phyloP scores from a whole-genome alignment of 2,329 filamentous ascomycete genomes.

The Chaetothyriales sp. region DNA sequence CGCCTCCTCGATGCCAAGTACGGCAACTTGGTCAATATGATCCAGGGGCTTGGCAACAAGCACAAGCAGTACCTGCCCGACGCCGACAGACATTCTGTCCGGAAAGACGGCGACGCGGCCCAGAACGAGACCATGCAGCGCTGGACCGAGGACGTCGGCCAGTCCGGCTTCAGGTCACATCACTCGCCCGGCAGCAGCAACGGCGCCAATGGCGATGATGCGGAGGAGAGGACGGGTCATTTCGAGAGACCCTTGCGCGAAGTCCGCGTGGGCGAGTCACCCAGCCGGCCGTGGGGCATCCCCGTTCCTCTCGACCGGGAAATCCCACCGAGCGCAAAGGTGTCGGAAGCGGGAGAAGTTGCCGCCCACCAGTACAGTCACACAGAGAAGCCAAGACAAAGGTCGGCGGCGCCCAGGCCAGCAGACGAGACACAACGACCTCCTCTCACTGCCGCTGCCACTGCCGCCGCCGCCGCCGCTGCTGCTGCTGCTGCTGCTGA shows the following conservation, averaged over 20 bases:
- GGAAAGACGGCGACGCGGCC: constrained; percentile 16
- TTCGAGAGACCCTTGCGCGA: constrained; percentile 81
- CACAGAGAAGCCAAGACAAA: constrained; percentile 3
- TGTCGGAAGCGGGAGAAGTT: constrained; percentile 8
- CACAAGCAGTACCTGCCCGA: constrained; percentile 75
- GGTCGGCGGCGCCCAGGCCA: constrained; percentile 18
- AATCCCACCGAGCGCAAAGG: constrained; percentile 21
- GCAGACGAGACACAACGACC: constrained; percentile 21
- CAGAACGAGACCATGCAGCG: constrained; percentile 51
- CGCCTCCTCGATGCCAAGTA: constrained; percentile 88
- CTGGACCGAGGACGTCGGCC: constrained; percentile 69
- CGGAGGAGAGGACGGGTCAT: constrained; percentile 54
- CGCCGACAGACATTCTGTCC: constrained; percentile 31
- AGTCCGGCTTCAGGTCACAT: constrained; percentile 22
- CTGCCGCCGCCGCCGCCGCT: neutral
- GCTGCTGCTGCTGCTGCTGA: neutral
- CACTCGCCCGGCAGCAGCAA: constrained; percentile 19
- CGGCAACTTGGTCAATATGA: constrained; percentile 84
- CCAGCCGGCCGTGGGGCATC: constrained; percentile 87
- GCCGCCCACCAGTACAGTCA: neutral
- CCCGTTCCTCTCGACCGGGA: constrained; percentile 52
- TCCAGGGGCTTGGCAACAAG: constrained; percentile 72
- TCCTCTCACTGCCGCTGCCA: constrained; percentile 12
- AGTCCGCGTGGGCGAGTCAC: constrained; percentile 83
- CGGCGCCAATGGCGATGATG: constrained; percentile 29